Conservation (phyloP, 2,329 filamentous ascomycete species). For the Neocatenulostroma microsporum region DNA sequence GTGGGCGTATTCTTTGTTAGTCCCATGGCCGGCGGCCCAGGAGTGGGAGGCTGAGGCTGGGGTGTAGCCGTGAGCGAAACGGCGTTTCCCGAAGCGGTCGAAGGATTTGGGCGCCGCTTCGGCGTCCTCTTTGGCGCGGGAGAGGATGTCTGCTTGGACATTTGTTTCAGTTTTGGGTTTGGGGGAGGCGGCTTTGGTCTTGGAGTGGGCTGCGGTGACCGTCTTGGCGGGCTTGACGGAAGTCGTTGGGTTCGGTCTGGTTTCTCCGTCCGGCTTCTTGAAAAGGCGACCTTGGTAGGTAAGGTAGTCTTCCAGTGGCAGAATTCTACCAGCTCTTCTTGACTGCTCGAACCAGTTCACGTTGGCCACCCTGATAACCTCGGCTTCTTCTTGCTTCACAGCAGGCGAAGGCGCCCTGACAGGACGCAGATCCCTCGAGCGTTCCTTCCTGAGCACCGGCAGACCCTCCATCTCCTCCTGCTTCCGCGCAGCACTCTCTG, state of each 20-base stretch:
- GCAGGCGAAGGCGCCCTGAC: background rate
- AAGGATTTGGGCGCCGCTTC: conserved; percentile 6
- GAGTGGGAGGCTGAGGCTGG: conserved; percentile 12
- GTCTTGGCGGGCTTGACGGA: conserved; percentile 9
- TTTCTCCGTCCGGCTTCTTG: conserved; percentile 23
- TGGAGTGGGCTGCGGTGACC: conserved; percentile 1
- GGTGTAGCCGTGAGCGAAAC: conserved; percentile 14
- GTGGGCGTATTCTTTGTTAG: conserved; percentile 29
- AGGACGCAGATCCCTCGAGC: background rate
- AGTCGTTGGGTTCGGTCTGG: conserved; percentile 1
- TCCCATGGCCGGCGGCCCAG: conserved; percentile 26
- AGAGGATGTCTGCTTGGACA: conserved; percentile 36
- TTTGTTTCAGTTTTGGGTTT: conserved; percentile 3
- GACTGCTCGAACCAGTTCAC: conserved; percentile 49
- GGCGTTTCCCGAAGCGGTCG: conserved; percentile 22
- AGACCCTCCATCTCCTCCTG: background rate
- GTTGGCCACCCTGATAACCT: conserved; percentile 44
- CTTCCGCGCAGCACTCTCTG: conserved; percentile 12
- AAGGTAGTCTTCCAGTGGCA: conserved; percentile 43
- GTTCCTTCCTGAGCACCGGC: no score
- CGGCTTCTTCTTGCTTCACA: conserved; percentile 9
- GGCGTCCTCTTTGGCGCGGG: conserved; percentile 44
- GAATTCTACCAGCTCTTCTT: conserved; percentile 32
- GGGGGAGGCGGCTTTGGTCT: conserved; percentile 8
- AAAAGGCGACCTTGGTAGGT: conserved; percentile 45